Conservation (phyloP, 2,329 filamentous ascomycete species). For the Fusarium nygamai region DNA sequence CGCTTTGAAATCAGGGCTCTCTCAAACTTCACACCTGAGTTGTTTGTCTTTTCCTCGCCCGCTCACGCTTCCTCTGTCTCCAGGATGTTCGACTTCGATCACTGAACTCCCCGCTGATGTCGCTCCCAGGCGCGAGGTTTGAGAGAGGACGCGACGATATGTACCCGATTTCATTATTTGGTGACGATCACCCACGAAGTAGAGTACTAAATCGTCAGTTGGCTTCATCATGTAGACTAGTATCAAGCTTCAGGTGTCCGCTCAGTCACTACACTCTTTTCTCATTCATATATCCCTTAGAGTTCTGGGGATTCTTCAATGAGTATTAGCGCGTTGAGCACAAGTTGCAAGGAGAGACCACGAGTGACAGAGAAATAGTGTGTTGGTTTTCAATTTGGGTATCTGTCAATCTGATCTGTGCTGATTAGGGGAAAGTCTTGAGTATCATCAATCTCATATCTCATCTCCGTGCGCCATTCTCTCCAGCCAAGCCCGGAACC, state of each 20-base stretch:
- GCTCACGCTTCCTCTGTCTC: fast-evolving
- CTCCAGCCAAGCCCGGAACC: too few relatives aligned
- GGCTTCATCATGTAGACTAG: fast-evolving
- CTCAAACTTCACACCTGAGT: fast-evolving
- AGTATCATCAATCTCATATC: neutral
- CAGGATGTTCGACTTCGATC: neutral
- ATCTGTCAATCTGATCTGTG: neutral
- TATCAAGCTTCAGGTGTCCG: neutral
- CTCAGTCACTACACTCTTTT: neutral
- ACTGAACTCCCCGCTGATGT: too few relatives aligned
- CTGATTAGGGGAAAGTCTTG: neutral
- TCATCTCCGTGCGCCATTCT: neutral
- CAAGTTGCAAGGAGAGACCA: fast-evolving
- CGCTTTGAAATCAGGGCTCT: fast-evolving
- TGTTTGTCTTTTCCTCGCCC: fast-evolving
- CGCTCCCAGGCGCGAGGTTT: neutral
- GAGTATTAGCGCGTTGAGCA: neutral
- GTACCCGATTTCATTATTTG: fast-evolving
- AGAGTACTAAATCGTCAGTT: fast-evolving
- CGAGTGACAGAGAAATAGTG: neutral
- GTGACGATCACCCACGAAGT: fast-evolving
- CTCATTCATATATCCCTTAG: neutral
- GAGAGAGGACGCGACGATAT: neutral
- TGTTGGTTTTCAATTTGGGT: neutral
- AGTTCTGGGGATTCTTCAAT: fast-evolving